Percentiles rank a stretch among this genome's conserved stretches.
phyloP scores from a whole-genome alignment of 495 filamentous ascomycete genomes.

The Hypoxylon perforatum region DNA sequence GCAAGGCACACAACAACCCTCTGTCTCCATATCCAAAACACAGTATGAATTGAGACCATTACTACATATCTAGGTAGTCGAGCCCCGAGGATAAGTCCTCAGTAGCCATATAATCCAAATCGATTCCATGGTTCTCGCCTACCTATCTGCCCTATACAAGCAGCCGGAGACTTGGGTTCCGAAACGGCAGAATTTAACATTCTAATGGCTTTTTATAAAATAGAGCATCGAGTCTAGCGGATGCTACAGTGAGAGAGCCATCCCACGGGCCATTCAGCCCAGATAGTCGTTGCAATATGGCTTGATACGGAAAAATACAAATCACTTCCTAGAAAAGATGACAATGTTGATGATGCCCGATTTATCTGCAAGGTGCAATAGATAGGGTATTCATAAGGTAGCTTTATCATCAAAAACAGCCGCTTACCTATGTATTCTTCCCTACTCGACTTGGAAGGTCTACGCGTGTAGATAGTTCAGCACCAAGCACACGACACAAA shows the following conservation, averaged over 20 bases:
- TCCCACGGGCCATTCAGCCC: too few species aligned
- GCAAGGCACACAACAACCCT: slow-evolving; percentile 30
- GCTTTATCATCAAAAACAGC: too few species aligned
- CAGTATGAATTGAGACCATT: slow-evolving; percentile 4
- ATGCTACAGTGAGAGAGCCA: neutral
- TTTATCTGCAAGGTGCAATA: too few species aligned
- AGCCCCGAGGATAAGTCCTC: slow-evolving; percentile 2
- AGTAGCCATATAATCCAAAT: slow-evolving; percentile 2
- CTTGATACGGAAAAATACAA: neutral
- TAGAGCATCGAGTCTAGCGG: neutral
- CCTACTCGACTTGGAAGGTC: too few species aligned
- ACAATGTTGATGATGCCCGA: neutral
- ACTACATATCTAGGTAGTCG: neutral
- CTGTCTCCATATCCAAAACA: slow-evolving; percentile 21
- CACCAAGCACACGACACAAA: too few species aligned
- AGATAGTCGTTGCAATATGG: neutral
- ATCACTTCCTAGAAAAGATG: neutral
- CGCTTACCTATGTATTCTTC: too few species aligned
- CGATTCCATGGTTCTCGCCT: slow-evolving; percentile 1
- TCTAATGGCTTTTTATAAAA: slow-evolving; percentile 4
- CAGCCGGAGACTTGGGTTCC: slow-evolving; percentile 31
- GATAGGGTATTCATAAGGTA: neutral
- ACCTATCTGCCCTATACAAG: slow-evolving; percentile 15
- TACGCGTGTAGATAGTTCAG: too few species aligned
- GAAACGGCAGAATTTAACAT: slow-evolving; percentile 25